Conservation (phyloP, 2,329 filamentous ascomycete genomes). For the Grosmannia huntii region DNA sequence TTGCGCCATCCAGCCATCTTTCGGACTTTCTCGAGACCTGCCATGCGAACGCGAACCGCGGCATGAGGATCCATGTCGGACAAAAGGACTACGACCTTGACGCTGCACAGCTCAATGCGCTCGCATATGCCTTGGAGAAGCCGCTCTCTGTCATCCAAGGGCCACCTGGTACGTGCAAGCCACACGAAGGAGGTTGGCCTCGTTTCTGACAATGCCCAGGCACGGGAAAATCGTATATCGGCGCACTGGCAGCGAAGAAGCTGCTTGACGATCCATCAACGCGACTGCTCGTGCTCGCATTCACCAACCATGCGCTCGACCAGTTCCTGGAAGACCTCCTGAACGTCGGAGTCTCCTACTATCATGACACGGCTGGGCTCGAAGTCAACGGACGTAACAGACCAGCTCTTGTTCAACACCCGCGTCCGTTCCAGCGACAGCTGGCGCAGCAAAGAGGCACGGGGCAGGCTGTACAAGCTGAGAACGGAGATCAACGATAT, state of each 20-base stretch:
- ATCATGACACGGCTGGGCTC: constrained; percentile 47
- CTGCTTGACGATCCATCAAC: constrained; percentile 20
- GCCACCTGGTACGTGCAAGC: constrained; percentile 43
- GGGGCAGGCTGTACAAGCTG: neutral
- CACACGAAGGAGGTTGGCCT: too few relatives aligned
- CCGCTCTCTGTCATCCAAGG: constrained; percentile 54
- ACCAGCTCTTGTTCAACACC: constrained; percentile 25
- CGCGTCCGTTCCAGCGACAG: neutral
- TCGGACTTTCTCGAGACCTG: neutral
- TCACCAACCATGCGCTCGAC: constrained; percentile 55
- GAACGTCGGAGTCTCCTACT: constrained; percentile 38
- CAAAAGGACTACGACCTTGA: neutral
- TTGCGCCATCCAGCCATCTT: neutral
- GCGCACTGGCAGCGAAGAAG: constrained; percentile 45
- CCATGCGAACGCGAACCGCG: neutral
- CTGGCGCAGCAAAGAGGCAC: neutral
- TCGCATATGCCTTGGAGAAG: constrained; percentile 29
- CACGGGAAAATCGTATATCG: constrained; percentile 24
- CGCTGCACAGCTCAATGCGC: neutral
- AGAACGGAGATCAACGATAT: constrained; percentile 16
- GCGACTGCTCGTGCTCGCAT: constrained; percentile 50
- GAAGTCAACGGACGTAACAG: constrained; percentile 39
- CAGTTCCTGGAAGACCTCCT: constrained; percentile 54
- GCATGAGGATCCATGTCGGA: neutral
- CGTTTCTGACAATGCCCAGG: neutral